Conservation (phyloP, 805 yeast species). For the Ogataea ganodermae region DNA sequence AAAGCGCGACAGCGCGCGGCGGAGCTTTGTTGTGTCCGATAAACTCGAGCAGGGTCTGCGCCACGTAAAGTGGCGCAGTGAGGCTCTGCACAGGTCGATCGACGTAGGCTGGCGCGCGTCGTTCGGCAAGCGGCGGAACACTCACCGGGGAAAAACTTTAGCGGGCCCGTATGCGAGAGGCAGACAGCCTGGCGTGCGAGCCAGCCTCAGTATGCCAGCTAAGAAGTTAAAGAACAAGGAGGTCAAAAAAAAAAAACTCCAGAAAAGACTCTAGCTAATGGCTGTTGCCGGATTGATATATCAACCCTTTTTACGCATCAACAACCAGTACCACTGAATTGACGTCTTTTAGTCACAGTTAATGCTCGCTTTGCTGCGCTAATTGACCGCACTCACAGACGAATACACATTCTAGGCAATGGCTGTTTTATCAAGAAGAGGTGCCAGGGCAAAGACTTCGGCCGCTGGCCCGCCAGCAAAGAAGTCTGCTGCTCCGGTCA, state of each 20-base stretch:
- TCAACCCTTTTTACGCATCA: too few relatives aligned
- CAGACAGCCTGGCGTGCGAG: not conserved
- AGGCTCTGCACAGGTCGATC: constrained; percentile 1
- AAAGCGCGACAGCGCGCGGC: not conserved
- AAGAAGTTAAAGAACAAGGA: not conserved
- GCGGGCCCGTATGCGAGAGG: not conserved
- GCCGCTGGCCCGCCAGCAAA: constrained; percentile 50
- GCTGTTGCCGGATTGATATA: too few relatives aligned
- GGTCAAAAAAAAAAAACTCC: not conserved
- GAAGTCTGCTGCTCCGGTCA: constrained; percentile 52
- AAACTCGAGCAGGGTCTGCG: not conserved
- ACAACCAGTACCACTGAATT: not conserved
- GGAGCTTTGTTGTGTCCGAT: constrained; percentile 3
- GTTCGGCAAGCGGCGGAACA: constrained; percentile 5
- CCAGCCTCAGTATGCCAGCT: constrained; percentile 7
- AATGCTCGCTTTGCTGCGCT: not conserved
- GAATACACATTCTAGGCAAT: constrained; percentile 1
- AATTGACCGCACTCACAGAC: not conserved
- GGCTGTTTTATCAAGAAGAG: constrained; percentile 53
- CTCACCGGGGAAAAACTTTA: too few relatives aligned
- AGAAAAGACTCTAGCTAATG: too few relatives aligned
- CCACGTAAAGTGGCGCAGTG: not conserved
- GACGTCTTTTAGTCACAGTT: not conserved
- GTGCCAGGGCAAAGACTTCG: constrained; percentile 61
- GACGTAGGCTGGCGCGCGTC: not conserved